These are phyloP conservation scores for Mycena amicta DNA, from an alignment of 768 basidiomycete genomes.

Conservation along the genomic window DNA sequence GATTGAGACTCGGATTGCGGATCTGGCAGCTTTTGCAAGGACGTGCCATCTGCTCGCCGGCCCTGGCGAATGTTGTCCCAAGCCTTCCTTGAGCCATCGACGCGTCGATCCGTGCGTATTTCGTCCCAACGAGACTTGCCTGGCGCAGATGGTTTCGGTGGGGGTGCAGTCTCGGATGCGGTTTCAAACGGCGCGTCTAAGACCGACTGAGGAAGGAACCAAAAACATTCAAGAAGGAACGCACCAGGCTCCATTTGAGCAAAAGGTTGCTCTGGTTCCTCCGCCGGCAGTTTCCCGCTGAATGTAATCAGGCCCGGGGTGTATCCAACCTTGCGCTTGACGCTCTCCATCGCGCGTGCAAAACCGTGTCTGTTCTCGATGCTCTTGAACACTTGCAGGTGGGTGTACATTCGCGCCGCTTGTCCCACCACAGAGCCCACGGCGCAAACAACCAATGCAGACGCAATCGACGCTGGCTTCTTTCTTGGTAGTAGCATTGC, in stretches of 20 bases:
- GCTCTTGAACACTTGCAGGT: not conserved
- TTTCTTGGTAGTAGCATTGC: not conserved
- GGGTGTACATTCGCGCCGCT: not conserved
- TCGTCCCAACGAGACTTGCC: constrained; percentile 21
- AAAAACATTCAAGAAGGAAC: not conserved
- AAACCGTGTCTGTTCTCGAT: constrained; percentile 17
- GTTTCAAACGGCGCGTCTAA: constrained; percentile 13
- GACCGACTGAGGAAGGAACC: not conserved
- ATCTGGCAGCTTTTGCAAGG: not conserved
- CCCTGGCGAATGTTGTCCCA: constrained; percentile 22
- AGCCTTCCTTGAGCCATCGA: constrained; percentile 7
- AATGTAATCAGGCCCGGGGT: constrained; percentile 2
- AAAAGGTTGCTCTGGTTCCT: not conserved
- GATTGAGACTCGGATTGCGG: not conserved
- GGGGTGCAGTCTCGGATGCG: not conserved
- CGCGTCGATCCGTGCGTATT: constrained; percentile 16
- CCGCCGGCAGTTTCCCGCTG: constrained; percentile 1
- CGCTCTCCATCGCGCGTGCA: constrained; percentile 19
- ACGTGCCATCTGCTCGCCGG: constrained; percentile 12
- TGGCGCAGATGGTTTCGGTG: not conserved
- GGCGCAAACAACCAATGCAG: not conserved
- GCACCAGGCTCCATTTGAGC: constrained; percentile 14
- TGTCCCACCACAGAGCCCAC: not conserved
- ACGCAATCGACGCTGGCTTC: not conserved
- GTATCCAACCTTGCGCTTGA: constrained; percentile 16